These are phyloP conservation scores for Cystobasidiaceae sp. DNA, from an alignment of 1,284 basidiomycete species.

Conservation along the genomic window DNA sequence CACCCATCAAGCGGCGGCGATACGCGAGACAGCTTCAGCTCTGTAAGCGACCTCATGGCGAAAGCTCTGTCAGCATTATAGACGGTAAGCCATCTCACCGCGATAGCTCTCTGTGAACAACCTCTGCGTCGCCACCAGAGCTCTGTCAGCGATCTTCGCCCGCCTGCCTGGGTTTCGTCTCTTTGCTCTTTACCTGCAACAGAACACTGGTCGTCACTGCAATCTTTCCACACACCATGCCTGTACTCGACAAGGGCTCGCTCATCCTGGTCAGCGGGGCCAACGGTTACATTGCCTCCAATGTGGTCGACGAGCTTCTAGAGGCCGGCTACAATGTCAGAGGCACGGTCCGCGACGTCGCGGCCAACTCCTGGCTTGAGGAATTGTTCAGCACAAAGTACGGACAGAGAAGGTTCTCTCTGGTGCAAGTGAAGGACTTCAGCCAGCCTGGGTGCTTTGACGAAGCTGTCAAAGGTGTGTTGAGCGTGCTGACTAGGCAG, in stretches of 20 bases:
- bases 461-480: slow-evolving; percentile 32
- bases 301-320: slow-evolving; percentile 17
- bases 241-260: not conserved
- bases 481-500: not conserved
- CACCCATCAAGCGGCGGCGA: too few species aligned
- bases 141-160: too few species aligned
- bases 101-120: too few species aligned
- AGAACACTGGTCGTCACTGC: not conserved
- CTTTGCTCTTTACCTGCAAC: not conserved
- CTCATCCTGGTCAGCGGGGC: not conserved
- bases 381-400: slow-evolving; percentile 27
- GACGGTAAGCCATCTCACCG: too few species aligned
- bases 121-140: too few species aligned
- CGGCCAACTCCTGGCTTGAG: slow-evolving; percentile 15
- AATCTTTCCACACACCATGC: not conserved
- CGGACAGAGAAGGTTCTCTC: slow-evolving; percentile 4
- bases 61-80: too few species aligned
- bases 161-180: not conserved
- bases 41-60: too few species aligned
- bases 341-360: slow-evolving; percentile 25
- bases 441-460: slow-evolving; percentile 9
- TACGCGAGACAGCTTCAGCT: too few species aligned
- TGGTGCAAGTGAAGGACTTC: slow-evolving; percentile 30
- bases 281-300: slow-evolving; percentile 20
- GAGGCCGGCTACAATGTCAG: slow-evolving; percentile 25